Evolutionary conservation across 2,329 filamentous ascomycete species (phyloP), one percentile per base, ranked within the genome.

Genomic region (Fusarium setosum): DNA sequence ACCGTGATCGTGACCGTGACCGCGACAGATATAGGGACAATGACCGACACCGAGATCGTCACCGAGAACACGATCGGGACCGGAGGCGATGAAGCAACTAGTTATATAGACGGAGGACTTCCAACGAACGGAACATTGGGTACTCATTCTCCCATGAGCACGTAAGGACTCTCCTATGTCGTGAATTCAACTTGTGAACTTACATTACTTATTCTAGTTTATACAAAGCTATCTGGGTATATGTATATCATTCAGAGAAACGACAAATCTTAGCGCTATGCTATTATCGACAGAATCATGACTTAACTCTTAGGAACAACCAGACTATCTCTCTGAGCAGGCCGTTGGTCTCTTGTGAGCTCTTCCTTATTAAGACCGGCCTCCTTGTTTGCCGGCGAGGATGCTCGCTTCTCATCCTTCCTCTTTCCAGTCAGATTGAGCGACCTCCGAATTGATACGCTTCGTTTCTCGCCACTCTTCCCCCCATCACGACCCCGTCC

Each of bases 1-100:
- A 79, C 40, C 68, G 75, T 17, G 61, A 71, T 34, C 41, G 63
- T 6, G 69, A 73, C 29, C 47, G 59, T 4, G 62, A 69, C 31
- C 53, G 34, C 6, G 63, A 72, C 17, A 55, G 61, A 52, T 47
- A 69, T 42, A 60, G 64, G 38, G 69, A 71, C 34, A 45, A 56
- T 50, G 58, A 65, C 54, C 65, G 67, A 31, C 59, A 71, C 37
- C 64, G 71, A 49, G 63, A 72, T 23, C 63, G 70, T 31, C 56
- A 65, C 49, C 67, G 65, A 21, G 68, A 68, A 24, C 37, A 67
- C 35, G 68, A 72, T 56, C 61, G 65, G 53, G 67, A 70, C 54
- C 60, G 68, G 35, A 60, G 71, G 40, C 63, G 69, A 23, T 73
- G 50, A 67, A 55, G 10, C 18, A 44, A 51, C n/a, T 49, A 54